Evolutionary conservation across 768 basidiomycete genomes (phyloP).

Genomic region (Trametes sanguinea): DNA sequence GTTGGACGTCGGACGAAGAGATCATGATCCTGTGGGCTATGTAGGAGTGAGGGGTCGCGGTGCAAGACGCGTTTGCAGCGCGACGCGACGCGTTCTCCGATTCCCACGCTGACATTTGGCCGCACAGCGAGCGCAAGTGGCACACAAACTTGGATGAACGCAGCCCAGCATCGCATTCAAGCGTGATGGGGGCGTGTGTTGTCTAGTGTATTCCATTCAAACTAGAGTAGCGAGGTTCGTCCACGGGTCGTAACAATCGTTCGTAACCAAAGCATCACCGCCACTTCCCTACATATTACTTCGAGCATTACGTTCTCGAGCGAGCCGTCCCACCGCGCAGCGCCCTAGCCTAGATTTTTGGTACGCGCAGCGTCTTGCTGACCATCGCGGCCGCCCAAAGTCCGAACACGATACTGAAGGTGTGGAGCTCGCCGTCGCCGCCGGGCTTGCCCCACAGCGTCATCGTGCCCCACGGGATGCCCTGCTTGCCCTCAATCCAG

Average conservation of each 20-base stretch:
- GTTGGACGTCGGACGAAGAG: conserved; percentile 63
- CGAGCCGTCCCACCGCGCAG: background rate
- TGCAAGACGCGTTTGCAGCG: conserved; percentile 27
- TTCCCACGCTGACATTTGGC: conserved; percentile 9
- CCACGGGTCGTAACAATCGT: conserved; percentile 20
- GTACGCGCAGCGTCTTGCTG: conserved; percentile 91
- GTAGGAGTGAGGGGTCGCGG: background rate
- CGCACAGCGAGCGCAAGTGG: background rate
- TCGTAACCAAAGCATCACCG: conserved; percentile 10
- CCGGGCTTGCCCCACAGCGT: conserved; percentile 72
- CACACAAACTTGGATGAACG: background rate
- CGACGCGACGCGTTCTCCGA: conserved; percentile 25
- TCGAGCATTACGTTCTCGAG: background rate
- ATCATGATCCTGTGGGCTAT: conserved; percentile 28
- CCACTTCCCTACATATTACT: background rate
- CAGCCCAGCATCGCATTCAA: background rate
- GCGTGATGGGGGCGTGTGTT: background rate
- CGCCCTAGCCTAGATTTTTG: conserved; percentile 55
- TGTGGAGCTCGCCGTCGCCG: conserved; percentile 83
- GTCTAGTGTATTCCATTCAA: conserved; percentile 5
- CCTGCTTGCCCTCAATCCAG: conserved; percentile 79
- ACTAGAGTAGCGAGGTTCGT: conserved; percentile 15
- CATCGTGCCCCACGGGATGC: conserved; percentile 73
- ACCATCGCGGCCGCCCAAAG: conserved; percentile 96
- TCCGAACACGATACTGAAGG: conserved; percentile 74